phyloP scores from a whole-genome alignment of 2,329 filamentous ascomycete genomes.

The Geosmithia flava region DNA sequence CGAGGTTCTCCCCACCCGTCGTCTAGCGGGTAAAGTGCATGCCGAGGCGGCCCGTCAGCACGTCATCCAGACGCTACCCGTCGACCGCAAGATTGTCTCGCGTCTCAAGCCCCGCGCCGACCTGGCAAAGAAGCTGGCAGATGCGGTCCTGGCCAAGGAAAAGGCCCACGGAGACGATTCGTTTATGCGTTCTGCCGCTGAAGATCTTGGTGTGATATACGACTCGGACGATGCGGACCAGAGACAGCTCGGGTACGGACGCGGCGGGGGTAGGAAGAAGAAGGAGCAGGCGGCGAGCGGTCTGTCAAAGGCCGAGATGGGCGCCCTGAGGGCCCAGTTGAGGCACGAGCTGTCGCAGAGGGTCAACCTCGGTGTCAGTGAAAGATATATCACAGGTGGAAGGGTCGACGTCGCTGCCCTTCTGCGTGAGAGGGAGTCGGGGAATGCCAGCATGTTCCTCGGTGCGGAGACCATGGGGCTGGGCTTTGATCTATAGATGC shows the following conservation, averaged over 20 bases:
- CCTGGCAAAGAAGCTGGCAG: conserved; percentile 78
- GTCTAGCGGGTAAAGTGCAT: conserved; percentile 83
- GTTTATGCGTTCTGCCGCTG: conserved; percentile 73
- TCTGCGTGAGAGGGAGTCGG: conserved; percentile 44
- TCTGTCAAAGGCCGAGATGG: conserved; percentile 63
- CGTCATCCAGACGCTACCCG: conserved; percentile 67
- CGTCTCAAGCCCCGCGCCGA: conserved; percentile 66
- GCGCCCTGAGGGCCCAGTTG: conserved; percentile 57
- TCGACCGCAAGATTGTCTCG: conserved; percentile 68
- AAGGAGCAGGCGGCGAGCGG: conserved; percentile 59
- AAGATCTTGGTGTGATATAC: conserved; percentile 89
- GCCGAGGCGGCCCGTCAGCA: conserved; percentile 45
- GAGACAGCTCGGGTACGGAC: conserved; percentile 47
- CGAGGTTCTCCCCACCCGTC: conserved; percentile 72
- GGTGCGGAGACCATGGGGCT: conserved; percentile 24
- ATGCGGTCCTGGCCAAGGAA: conserved; percentile 73
- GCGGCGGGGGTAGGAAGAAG: conserved; percentile 61
- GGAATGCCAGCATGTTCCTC: conserved; percentile 15
- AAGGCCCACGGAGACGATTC: conserved; percentile 74
- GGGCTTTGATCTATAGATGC: conserved; percentile 1
- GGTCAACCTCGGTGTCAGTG: conserved; percentile 80
- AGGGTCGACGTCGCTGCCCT: conserved; percentile 72
- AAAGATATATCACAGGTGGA: conserved; percentile 73
- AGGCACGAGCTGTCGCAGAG: conserved; percentile 56
- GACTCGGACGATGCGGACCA: conserved; percentile 82